Base-by-base conservation (phyloP, 345 rosid genomes). In the Brassica rapa region DNA sequence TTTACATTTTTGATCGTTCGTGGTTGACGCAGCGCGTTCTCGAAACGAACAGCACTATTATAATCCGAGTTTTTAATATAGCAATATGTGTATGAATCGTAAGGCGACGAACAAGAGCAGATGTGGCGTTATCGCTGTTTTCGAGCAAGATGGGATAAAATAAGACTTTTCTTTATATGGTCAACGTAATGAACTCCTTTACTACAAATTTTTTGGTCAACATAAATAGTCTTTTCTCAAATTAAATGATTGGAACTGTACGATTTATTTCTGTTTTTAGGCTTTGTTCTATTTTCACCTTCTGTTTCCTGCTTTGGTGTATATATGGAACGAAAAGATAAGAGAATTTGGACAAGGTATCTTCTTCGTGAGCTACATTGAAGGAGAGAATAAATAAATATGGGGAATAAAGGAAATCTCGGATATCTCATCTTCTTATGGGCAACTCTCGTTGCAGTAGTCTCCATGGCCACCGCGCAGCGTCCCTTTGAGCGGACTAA, bases 401-500 rank as follows among this genome's bases (percentile, higher is more conserved):
- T 68, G 79, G 39, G 37, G 0, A 62, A 62, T 55, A 74, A 37
- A 6, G 27, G 27, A 74, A 73, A 67, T 62, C 4, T 74, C 6
- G 30, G 30, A 23, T 59, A 74, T 74, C 11, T 12, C 10, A 59
- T 59, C 62, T 23, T 74, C 27, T 62, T 68, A 1, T 73, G 74
- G 78, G 77, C 78, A 60, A 30, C 74, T 32, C 21, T 80, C 3
- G 66, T 74, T 51, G 75, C 79, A 35, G 61, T 46, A 62, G 60
- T 74, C 1, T 66, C 62, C 75, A 37, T 68, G 33, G 78, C 82
- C 51, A 73, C 60, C 2, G 53, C 68, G 65, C 70, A 46, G 19
- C 35, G 37, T 79, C 70, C 30, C 15, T 9, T 87, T 15, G 88
- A 88, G 82, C 80, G 57, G 73, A 77, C 90, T 79, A 89, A 84